Conservation (phyloP, 345 rosid species). For the Eucalyptus polybractea region DNA sequence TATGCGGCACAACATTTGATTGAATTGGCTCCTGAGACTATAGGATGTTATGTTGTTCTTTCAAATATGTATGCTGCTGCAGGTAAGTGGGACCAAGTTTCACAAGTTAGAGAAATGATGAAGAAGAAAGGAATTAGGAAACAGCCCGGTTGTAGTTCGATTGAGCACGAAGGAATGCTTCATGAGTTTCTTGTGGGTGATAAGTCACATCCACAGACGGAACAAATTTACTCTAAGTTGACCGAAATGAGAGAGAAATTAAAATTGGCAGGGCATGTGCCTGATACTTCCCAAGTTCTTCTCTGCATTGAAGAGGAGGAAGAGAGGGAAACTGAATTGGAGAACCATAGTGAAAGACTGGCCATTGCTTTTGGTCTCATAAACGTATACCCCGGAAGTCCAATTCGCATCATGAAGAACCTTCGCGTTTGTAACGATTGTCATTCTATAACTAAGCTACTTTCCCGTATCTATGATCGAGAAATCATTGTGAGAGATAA, state of each 20-base stretch:
- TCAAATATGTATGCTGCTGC: conserved; percentile 60
- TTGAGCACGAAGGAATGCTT: conserved; percentile 20
- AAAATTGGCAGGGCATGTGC: conserved; percentile 24
- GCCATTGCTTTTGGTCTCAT: conserved; percentile 12
- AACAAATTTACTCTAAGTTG: conserved; percentile 20
- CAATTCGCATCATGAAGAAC: conserved; percentile 37
- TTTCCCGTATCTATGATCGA: conserved; percentile 21
- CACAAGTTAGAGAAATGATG: conserved; percentile 38
- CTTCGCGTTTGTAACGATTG: conserved; percentile 42
- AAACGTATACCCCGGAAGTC: neutral
- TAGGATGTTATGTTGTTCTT: conserved; percentile 36
- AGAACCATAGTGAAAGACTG: conserved; percentile 43
- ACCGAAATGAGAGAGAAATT: conserved; percentile 31
- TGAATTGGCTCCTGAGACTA: conserved; percentile 38
- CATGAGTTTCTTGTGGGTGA: conserved; percentile 36
- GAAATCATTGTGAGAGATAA: conserved; percentile 52
- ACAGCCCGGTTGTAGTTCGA: conserved; percentile 35
- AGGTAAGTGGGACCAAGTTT: conserved; percentile 39
- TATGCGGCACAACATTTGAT: conserved; percentile 40
- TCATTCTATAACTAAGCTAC: conserved; percentile 31
- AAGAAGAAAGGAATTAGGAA: conserved; percentile 31
- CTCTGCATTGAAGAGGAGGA: conserved; percentile 22
- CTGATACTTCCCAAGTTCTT: conserved; percentile 36
- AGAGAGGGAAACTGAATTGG: conserved; percentile 26
- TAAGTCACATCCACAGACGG: conserved; percentile 23